Evolutionary conservation across 2,329 filamentous ascomycete genomes (phyloP).

Genomic region (Aciculosporium take): DNA sequence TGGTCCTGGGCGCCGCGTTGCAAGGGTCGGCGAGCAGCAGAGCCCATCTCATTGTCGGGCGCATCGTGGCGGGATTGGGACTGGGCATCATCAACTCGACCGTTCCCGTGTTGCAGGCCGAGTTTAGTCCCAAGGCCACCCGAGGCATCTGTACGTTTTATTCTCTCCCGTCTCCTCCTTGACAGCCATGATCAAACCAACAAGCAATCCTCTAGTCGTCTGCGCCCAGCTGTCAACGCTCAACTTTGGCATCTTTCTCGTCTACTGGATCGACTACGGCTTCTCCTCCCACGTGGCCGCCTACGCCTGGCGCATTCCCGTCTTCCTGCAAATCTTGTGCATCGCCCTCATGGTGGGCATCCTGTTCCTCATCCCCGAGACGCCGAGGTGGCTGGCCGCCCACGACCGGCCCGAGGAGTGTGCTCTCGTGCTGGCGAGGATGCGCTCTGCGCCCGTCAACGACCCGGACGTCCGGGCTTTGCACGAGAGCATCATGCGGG

Average conservation of each 20-base stretch:
- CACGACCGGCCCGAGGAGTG: slow-evolving; percentile 24
- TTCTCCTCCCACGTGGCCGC: slow-evolving; percentile 18
- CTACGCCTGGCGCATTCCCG: slow-evolving; percentile 26
- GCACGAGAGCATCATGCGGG: not conserved
- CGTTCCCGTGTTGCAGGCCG: slow-evolving; percentile 24
- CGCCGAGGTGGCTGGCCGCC: slow-evolving; percentile 27
- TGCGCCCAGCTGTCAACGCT: slow-evolving; percentile 33
- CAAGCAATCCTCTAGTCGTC: slow-evolving; percentile 17
- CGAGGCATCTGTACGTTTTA: slow-evolving; percentile 18
- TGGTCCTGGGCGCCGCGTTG: slow-evolving; percentile 30
- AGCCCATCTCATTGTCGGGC: slow-evolving; percentile 29
- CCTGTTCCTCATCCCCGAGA: slow-evolving; percentile 25
- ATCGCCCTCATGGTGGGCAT: slow-evolving; percentile 24
- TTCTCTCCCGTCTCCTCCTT: not conserved
- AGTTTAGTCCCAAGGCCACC: slow-evolving; percentile 25
- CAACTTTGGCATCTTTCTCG: slow-evolving; percentile 30
- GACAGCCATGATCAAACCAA: too few relatives aligned
- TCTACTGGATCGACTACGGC: slow-evolving; percentile 32
- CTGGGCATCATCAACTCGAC: slow-evolving; percentile 2
- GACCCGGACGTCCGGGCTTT: not conserved
- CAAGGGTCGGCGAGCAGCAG: slow-evolving; percentile 29
- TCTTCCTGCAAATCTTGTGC: slow-evolving; percentile 27
- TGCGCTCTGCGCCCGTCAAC: not conserved
- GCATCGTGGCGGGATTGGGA: slow-evolving; percentile 27
- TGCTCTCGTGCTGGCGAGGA: slow-evolving; percentile 15